Conservation (phyloP, 2,329 filamentous ascomycete species). For the Tolypocladium inflatum region DNA sequence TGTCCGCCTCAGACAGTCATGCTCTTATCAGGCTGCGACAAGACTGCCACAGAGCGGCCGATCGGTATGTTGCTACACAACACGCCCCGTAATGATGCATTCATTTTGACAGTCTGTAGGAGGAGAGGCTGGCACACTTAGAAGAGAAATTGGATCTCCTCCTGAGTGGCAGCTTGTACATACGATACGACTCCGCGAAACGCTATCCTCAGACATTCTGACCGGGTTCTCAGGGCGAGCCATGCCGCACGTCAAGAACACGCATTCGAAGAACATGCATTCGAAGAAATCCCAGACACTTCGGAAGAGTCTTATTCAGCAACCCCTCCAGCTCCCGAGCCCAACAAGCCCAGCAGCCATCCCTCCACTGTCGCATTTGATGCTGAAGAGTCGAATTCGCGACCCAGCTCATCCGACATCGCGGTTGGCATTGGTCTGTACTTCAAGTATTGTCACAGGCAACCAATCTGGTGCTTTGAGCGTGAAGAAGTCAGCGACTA, state of each 20-base stretch:
- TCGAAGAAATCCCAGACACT: slow-evolving; percentile 18
- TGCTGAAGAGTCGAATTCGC: slow-evolving; percentile 14
- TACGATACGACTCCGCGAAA: slow-evolving; percentile 1
- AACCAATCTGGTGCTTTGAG: slow-evolving; percentile 36
- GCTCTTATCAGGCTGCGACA: slow-evolving; percentile 30
- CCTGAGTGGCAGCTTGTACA: slow-evolving; percentile 30
- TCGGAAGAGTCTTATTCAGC: slow-evolving; percentile 25
- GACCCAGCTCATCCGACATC: slow-evolving; percentile 21
- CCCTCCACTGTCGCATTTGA: slow-evolving; percentile 16
- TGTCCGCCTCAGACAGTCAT: slow-evolving; percentile 35
- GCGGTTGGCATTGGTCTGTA: slow-evolving; percentile 26
- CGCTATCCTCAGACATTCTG: slow-evolving; percentile 12
- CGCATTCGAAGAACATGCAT: slow-evolving; percentile 11
- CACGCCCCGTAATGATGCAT: not conserved
- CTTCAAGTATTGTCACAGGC: slow-evolving; percentile 32
- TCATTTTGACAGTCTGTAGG: slow-evolving; percentile 22
- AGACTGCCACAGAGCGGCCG: slow-evolving; percentile 28
- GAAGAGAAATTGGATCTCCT: slow-evolving; percentile 43
- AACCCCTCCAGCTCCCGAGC: slow-evolving; percentile 16
- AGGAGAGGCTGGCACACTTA: slow-evolving; percentile 38
- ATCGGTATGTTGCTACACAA: slow-evolving; percentile 26
- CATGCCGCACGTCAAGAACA: slow-evolving; percentile 10
- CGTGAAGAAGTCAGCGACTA: slow-evolving; percentile 28
- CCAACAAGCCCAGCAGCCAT: slow-evolving; percentile 11
- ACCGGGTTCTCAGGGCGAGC: slow-evolving; percentile 19